Base-by-base conservation (phyloP, 2,329 filamentous ascomycete genomes). In the Aspergillus candidus region DNA sequence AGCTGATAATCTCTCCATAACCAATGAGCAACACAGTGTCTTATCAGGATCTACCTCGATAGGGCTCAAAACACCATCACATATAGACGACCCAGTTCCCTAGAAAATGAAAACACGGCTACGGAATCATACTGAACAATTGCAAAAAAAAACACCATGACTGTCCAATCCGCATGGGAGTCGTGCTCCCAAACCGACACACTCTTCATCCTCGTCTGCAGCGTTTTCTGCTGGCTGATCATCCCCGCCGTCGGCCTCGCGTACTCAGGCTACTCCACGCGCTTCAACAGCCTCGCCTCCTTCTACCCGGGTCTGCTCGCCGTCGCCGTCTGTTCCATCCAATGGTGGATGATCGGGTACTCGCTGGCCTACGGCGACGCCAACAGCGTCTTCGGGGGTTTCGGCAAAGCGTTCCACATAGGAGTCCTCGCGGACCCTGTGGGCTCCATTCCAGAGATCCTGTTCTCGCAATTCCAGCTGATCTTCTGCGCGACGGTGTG, bases 171-270 rank as follows among this genome's bases (percentile, higher is more conserved):
- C 33, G 72, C 71, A 14, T 77, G 73, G 72, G 71, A 74, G 41
- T 65, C 68, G 38, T 77, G 74, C 58, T 69, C 73, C 56, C 70
- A 72, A 47, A 74, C 60, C n/a, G 74, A 77, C 52, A 76, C 74
- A 0, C 59, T 72, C 35, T 75, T 75, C 55, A 67, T 76, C 37
- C 63, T 76, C 6, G 65, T 74, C n/a, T 75, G 72, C 55, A 72
- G 66, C 14, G 71, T 74, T 30, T 72, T 76, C 49, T 76, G 73
- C 55, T 75, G 72, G 73, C 66, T 71, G 2, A 75, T 76, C 48
- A 71, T 76, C 10, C 73, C 73, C 4, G 73, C 73, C 0, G 72
- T 76, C 34, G 73, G 73, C 8, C 69, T 75, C 13, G 73, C 69
- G 4, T 76, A 76, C 52, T 70, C 67, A 1, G 72, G 73, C 3